A percentile compares a stretch with the other conserved stretches of the same genome.
Evolutionary conservation across 2,329 filamentous ascomycete species (phyloP).

Genomic region (Cordyceps tenuipes): DNA sequence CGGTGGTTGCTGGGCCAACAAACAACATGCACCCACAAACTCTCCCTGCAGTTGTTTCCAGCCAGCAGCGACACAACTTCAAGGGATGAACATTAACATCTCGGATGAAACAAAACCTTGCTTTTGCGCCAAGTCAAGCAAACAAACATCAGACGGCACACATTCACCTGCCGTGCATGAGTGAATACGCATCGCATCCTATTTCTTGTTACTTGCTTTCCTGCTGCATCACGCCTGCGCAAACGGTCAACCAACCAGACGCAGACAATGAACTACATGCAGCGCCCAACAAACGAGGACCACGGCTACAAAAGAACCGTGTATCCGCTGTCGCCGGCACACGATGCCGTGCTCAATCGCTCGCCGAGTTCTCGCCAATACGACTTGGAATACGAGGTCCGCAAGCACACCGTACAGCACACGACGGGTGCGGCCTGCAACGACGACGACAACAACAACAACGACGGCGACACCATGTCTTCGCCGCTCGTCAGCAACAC

Average conservation of each 20-base stretch:
- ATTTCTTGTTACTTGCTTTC: background rate
- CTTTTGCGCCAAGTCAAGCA: background rate
- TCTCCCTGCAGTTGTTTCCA: background rate
- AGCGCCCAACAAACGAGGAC: background rate
- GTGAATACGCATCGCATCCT: background rate
- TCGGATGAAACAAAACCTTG: background rate
- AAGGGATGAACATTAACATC: background rate
- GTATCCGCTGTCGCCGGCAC: conserved; percentile 32
- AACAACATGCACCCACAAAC: background rate
- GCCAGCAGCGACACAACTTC: background rate
- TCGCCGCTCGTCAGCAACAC: conserved; percentile 38
- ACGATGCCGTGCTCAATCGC: conserved; percentile 31
- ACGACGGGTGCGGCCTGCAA: conserved; percentile 10
- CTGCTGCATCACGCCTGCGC: background rate
- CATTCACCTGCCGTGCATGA: background rate
- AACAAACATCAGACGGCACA: background rate
- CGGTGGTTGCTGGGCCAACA: conserved; percentile 12
- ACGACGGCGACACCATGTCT: conserved; percentile 18
- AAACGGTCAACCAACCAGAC: background rate
- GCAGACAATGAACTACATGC: background rate
- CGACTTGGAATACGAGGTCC: conserved; percentile 27
- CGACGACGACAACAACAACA: background rate
- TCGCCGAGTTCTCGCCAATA: conserved; percentile 20
- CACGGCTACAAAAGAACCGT: conserved; percentile 19
- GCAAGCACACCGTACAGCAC: conserved; percentile 19